Base-by-base conservation (phyloP, 192 early-diverging fungal species). In the Spizellomyces punctatus region DNA sequence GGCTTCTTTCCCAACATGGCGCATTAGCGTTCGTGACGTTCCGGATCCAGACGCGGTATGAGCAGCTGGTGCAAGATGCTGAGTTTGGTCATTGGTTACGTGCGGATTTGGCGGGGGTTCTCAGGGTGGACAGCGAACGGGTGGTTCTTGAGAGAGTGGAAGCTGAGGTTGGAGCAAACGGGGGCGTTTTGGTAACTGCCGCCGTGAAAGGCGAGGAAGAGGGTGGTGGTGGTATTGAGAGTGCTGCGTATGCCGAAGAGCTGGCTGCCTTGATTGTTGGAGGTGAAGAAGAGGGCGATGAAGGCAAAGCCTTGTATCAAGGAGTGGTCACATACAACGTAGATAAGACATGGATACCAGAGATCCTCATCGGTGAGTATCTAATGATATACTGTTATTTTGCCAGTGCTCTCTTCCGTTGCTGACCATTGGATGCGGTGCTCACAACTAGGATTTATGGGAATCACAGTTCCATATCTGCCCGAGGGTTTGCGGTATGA, bases 231-330 rank as follows among this genome's bases (percentile, higher is more conserved):
- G 74, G 76, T 17, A 42, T 65, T n/a, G 54, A 61, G 19, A 71
- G 76, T 48, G 77, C 77, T 12, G 77, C 70, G n/a, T 76, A 74
- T 21, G 80, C 76, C 6, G 80, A 82, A 45, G 72, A 78, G n/a
- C 49, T 82, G 36, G 46, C 45, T 10, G 78, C 64, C 5, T 21
- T 79, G 19, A 70, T 82, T 61, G 27, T 49, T 63, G 41, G 69
- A 12, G 66, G 19, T 0, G 57, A 8, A 7, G 65, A 72, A 4
- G 63, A 70, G 14, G 6, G 41, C 10, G 14, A 27, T 16, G 61
- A 75, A 48, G 10, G 64, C 6, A 44, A 45, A 10, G 47, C 48
- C 14, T 56, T 82, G 12, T 45, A 22, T 42, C 21, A 60, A 14
- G 78, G 76, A 12, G 72, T 63, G 21, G 43, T 83, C 6, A 69